Percentiles rank a stretch among this genome's conserved stretches.
Evolutionary conservation across 306 rosid genomes (phyloP).

Genomic region (Oemleria cerasiformis): DNA sequence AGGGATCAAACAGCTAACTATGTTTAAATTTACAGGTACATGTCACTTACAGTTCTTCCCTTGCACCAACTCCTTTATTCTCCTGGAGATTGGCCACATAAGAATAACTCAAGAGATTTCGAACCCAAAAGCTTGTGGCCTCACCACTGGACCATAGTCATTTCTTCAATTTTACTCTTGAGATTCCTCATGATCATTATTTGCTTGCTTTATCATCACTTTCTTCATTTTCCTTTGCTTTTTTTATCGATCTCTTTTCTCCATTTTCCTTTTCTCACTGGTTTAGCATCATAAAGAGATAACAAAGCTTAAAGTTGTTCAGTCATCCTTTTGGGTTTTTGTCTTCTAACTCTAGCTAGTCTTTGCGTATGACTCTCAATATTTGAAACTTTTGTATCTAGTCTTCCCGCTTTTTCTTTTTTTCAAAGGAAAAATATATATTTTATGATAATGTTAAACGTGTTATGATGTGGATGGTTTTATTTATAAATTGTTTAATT

Average conservation of each 20-base stretch:
- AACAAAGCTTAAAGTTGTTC: constrained; percentile 19
- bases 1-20: too few relatives aligned
- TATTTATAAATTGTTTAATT: too few relatives aligned
- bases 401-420: not conserved
- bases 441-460: too few relatives aligned
- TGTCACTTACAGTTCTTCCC: too few relatives aligned
- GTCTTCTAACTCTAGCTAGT: constrained; percentile 6
- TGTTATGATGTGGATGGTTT: too few relatives aligned
- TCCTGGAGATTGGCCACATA: too few relatives aligned
- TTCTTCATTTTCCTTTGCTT: constrained; percentile 9
- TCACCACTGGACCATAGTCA: too few relatives aligned
- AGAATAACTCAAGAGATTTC: too few relatives aligned
- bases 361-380: not conserved
- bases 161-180: constrained; percentile 1
- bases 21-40: too few relatives aligned
- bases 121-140: too few relatives aligned
- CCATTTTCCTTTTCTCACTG: constrained; percentile 12
- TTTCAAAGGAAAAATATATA: too few relatives aligned
- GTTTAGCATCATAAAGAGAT: constrained; percentile 21
- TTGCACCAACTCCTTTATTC: too few relatives aligned
- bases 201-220: constrained; percentile 24
- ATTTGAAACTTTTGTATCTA: not conserved
- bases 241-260: not conserved
- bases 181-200: constrained; percentile 34
- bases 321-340: not conserved